Percentiles rank a stretch among this genome's conserved stretches.
phyloP scores from a whole-genome alignment of 768 basidiomycete genomes.

The Tylopilus balloui region DNA sequence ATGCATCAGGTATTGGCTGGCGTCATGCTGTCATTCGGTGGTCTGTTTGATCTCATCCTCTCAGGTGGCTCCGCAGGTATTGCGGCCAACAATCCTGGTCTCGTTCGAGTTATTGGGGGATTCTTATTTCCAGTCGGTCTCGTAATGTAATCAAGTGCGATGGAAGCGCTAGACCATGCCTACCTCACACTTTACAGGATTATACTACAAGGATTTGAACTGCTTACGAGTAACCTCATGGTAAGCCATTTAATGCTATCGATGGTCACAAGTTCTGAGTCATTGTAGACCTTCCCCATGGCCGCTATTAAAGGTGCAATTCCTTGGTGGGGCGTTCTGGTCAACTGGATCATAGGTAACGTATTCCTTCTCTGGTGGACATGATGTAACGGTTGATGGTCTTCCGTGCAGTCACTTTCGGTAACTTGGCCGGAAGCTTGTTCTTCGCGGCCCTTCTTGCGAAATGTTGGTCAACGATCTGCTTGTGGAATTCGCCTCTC shows the following conservation, averaged over 20 bases:
- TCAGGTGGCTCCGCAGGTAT: slow-evolving; percentile 55
- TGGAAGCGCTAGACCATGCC: not conserved
- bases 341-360: slow-evolving; percentile 67
- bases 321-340: slow-evolving; percentile 65
- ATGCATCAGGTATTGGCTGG: slow-evolving; percentile 58
- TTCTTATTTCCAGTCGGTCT: slow-evolving; percentile 75
- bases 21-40: slow-evolving; percentile 72
- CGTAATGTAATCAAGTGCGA: slow-evolving; percentile 51
- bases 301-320: slow-evolving; percentile 54
- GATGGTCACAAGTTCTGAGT: not conserved
- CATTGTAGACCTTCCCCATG: slow-evolving; percentile 63
- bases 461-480: slow-evolving; percentile 44
- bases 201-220: slow-evolving; percentile 62
- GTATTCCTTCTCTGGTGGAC: slow-evolving; percentile 3
- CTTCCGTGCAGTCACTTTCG: slow-evolving; percentile 53
- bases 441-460: slow-evolving; percentile 67
- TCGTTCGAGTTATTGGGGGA: slow-evolving; percentile 61
- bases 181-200: slow-evolving; percentile 44
- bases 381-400: not conserved
- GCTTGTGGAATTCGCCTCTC: not conserved
- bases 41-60: slow-evolving; percentile 56
- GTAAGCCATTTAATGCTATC: slow-evolving; percentile 29
- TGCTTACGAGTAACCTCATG: slow-evolving; percentile 77
- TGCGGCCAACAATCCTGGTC: slow-evolving; percentile 52
- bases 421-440: slow-evolving; percentile 63